These are phyloP conservation scores for Cutaneotrichosporon cavernicola DNA, from an alignment of 1,284 basidiomycete species.

Conservation along the genomic window DNA sequence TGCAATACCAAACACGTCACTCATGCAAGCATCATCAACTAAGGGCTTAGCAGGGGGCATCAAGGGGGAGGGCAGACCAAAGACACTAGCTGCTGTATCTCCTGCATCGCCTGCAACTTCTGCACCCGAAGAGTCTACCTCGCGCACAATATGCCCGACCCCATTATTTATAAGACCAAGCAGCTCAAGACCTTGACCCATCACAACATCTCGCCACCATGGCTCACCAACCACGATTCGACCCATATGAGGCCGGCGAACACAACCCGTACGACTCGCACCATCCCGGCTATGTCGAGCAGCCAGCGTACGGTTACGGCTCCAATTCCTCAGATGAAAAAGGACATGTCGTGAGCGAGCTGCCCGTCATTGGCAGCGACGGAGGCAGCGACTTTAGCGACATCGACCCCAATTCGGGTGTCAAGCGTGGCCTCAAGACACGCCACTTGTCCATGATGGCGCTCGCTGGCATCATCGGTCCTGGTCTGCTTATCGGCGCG, in stretches of 20 bases:
- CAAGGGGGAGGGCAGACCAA: neutral
- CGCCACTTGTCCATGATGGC: slow-evolving; percentile 41
- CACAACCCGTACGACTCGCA: neutral
- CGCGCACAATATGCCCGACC: neutral
- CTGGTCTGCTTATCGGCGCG: slow-evolving; percentile 29
- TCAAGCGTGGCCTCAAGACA: slow-evolving; percentile 32
- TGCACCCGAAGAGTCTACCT: neutral
- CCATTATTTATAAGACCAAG: neutral
- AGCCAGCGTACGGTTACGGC: neutral
- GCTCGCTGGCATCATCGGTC: slow-evolving; percentile 32
- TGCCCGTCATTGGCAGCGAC: slow-evolving; percentile 2
- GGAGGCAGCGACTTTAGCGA: slow-evolving; percentile 8
- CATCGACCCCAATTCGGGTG: slow-evolving; percentile 24
- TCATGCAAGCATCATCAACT: neutral
- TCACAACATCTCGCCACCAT: neutral
- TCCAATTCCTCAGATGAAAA: neutral
- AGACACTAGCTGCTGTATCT: neutral
- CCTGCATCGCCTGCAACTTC: neutral
- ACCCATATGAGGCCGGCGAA: neutral
- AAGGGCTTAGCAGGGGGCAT: neutral
- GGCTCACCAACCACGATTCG: neutral
- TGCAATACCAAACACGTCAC: neutral
- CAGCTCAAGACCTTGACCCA: neutral
- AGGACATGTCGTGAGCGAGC: neutral
- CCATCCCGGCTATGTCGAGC: neutral